A percentile compares a stretch with the other conserved stretches of the same genome.
Evolutionary conservation across 2,329 filamentous ascomycete species (phyloP).

Genomic region (Moelleriella libera): DNA sequence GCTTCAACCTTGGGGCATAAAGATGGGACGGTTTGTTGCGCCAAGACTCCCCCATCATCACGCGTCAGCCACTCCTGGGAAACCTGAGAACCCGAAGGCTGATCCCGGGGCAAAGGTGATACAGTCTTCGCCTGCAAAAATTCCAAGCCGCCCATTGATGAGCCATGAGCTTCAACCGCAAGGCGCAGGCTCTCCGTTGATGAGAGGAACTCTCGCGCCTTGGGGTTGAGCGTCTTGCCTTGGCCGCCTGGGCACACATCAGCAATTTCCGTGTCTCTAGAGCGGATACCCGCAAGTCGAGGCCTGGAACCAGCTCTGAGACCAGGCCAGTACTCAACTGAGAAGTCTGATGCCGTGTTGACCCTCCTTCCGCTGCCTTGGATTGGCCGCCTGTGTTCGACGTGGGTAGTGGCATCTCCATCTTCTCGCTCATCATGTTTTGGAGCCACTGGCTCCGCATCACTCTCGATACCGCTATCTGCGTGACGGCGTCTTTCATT

Average conservation of each 20-base stretch:
- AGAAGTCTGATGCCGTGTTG: conserved; percentile 6
- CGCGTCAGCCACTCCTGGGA: background rate
- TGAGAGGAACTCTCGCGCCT: conserved; percentile 8
- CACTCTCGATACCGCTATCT: background rate
- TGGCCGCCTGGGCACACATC: background rate
- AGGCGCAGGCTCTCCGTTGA: background rate
- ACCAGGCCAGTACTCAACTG: conserved; percentile 2
- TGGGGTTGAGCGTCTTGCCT: conserved; percentile 7
- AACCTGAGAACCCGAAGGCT: background rate
- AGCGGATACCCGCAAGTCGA: background rate
- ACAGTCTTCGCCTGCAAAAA: background rate
- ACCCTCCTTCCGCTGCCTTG: conserved; percentile 3
- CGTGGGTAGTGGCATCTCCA: too few relatives aligned
- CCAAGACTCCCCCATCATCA: too few relatives aligned
- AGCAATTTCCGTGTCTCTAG: background rate
- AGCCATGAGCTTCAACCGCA: background rate
- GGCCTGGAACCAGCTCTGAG: background rate
- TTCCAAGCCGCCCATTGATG: background rate
- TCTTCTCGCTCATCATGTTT: background rate
- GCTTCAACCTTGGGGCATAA: too few relatives aligned
- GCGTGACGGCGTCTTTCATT: conserved; percentile 1
- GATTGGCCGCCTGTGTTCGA: background rate
- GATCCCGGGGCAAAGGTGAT: background rate
- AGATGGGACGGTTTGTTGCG: too few relatives aligned
- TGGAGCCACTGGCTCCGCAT: background rate